Evolutionary conservation across 2,329 filamentous ascomycete species (phyloP).

Genomic region (Diaporthe australafricana): DNA sequence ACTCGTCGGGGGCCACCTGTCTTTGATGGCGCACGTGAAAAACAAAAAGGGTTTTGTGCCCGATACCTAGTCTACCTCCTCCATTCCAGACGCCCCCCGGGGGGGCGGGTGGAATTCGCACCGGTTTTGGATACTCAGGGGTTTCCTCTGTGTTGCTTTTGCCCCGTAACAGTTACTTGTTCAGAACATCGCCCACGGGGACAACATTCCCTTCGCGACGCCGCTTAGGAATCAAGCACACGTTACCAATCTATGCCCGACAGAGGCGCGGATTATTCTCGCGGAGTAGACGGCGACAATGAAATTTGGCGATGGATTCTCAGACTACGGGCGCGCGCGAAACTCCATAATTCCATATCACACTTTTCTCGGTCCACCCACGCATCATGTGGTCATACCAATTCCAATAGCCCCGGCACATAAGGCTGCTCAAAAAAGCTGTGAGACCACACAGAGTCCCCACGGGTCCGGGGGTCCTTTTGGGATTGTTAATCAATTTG

Average conservation of each 20-base stretch:
- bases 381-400: background rate
- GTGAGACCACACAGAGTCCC: background rate
- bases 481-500: conserved; percentile 4
- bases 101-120: too few relatives aligned
- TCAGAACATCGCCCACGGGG: background rate
- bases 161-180: background rate
- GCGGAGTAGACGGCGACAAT: background rate
- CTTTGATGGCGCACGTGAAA: conserved; percentile 26
- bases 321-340: background rate
- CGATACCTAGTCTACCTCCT: background rate
- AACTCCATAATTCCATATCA: background rate
- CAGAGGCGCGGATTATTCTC: background rate
- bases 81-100: too few relatives aligned
- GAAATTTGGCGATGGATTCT: background rate
- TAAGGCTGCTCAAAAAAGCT: conserved; percentile 12
- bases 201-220: background rate
- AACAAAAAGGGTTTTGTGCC: conserved; percentile 1
- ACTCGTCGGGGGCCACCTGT: background rate
- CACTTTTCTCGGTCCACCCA: background rate
- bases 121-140: background rate
- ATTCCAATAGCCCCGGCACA: conserved; percentile 20
- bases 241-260: conserved; percentile 10
- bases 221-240: background rate
- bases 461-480: background rate
- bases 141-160: background rate